Base-by-base conservation (phyloP, 2,329 filamentous ascomycete genomes). In the Anisogramma anomala region DNA sequence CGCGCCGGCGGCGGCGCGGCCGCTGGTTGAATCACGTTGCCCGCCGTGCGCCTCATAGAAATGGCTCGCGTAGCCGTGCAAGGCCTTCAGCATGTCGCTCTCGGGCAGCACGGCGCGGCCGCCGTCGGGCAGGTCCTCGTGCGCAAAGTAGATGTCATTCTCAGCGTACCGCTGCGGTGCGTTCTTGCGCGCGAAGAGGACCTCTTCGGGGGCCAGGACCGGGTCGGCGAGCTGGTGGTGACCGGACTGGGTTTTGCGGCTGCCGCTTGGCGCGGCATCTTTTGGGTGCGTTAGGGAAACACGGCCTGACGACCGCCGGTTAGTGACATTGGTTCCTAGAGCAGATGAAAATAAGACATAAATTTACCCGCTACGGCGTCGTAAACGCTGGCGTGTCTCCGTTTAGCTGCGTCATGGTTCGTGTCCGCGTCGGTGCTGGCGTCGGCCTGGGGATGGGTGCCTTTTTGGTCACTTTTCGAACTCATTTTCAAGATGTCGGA, bases 111-210 rank as follows among this genome's bases (percentile, higher is more conserved):
- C 54, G 36, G 55, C 58, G n/a, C 57, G 60, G 2, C 65, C 65
- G 20, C 65, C 64, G 10, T 63, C 60, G 3, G 63, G 64, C 11
- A 75, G 61, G n/a, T 75, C 59, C 41, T 77, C 72, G 55, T 81
- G 70, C 3, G 79, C 72, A 51, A 73, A 75, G 61, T 87, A 88
- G 46, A 81, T 67, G 58, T 87, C 82, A 45, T 76, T 69, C 58
- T 87, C 82, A 41, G 72, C 72, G 53, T 77, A 85, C 39, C 82
- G 75, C 15, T 67, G 61, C 2, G 82, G 82, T 1, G 82, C 82
- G 45, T 72, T 64, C 48, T 66, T 67, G 34, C 72, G 71, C 20
- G 74, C 74, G 57, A 84, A 87, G 3, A 88, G 69, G 1, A 81
- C 74, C 43, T 84, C 77, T 41, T 86, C 82, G 2, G 83, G 81